These are phyloP conservation scores for Sclerotinia sclerotiorum DNA, from an alignment of 2,329 filamentous ascomycete genomes.

Conservation along the genomic window DNA sequence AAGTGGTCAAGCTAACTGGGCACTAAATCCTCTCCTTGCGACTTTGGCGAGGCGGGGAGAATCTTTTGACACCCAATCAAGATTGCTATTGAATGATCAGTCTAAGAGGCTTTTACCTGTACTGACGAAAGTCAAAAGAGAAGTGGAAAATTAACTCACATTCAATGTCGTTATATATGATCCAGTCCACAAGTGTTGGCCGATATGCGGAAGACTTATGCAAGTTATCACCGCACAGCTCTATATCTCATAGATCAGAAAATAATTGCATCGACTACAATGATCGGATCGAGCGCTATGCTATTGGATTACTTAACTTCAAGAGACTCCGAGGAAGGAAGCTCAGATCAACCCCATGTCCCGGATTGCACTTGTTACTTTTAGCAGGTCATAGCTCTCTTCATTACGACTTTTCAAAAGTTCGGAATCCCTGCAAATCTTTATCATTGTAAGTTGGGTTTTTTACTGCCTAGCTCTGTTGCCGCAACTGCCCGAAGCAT, in stretches of 20 bases:
- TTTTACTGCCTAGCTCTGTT: not conserved
- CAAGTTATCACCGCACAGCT: not conserved
- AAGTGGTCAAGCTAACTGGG: conserved; percentile 26
- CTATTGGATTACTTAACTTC: conserved; percentile 19
- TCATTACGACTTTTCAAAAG: not conserved
- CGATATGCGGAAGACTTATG: not conserved
- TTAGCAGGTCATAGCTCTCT: conserved; percentile 10
- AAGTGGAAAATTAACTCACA: not conserved
- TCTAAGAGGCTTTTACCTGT: not conserved
- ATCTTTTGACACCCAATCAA: not conserved
- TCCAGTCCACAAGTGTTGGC: not conserved
- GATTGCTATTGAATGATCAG: not conserved
- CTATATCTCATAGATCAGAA: not conserved
- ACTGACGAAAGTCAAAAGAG: not conserved
- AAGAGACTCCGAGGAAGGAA: conserved; percentile 33
- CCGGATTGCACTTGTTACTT: conserved; percentile 2
- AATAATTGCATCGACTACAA: conserved; percentile 4
- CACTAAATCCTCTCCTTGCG: not conserved
- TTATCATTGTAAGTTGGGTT: not conserved
- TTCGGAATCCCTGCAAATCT: not conserved
- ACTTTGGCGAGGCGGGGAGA: not conserved
- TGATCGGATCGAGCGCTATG: conserved; percentile 2
- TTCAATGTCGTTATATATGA: not conserved
- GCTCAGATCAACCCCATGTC: conserved; percentile 14
- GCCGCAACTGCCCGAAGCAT: not conserved